Percentiles rank a stretch among this genome's conserved stretches.
phyloP scores from a whole-genome alignment of 1,139 yeast species.

The Kurtzmaniella natalensis region DNA sequence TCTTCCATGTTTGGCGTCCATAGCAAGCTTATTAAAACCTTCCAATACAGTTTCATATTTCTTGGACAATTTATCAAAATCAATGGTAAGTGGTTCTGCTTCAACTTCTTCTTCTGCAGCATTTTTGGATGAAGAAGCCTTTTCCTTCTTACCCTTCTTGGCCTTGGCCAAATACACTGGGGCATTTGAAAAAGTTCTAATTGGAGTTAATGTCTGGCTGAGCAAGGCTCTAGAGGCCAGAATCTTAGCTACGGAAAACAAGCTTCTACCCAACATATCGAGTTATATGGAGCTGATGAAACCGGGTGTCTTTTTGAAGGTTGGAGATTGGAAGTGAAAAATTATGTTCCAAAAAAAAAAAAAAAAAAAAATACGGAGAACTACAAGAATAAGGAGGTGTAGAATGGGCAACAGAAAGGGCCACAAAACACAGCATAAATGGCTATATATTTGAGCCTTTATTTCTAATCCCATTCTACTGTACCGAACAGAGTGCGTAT shows the following conservation, averaged over 20 bases:
- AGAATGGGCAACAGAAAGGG: too few species aligned
- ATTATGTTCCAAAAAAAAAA: neutral
- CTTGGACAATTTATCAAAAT: conserved; percentile 38
- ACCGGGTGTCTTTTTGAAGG: neutral
- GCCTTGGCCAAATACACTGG: conserved; percentile 2
- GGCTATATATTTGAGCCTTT: too few species aligned
- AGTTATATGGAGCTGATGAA: neutral
- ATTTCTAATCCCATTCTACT: too few species aligned
- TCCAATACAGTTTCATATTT: conserved; percentile 49
- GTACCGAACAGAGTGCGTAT: too few species aligned
- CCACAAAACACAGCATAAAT: too few species aligned
- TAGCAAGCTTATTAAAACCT: conserved; percentile 50
- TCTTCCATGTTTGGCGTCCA: conserved; percentile 63
- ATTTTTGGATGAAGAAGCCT: too few species aligned
- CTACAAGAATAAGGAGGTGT: too few species aligned
- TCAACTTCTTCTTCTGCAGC: conserved; percentile 15
- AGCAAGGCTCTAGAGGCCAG: neutral
- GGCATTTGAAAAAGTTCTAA: neutral
- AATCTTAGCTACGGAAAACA: neutral
- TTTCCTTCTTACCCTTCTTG: conserved; percentile 11
- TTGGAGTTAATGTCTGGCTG: neutral
- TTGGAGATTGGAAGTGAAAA: neutral
- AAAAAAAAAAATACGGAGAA: neutral
- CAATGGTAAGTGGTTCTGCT: conserved; percentile 22
- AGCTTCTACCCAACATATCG: neutral